Percentiles rank a stretch among this genome's conserved stretches.
Evolutionary conservation across 1,284 basidiomycete genomes (phyloP).

Genomic region (Kalmanozyma brasiliensis): DNA sequence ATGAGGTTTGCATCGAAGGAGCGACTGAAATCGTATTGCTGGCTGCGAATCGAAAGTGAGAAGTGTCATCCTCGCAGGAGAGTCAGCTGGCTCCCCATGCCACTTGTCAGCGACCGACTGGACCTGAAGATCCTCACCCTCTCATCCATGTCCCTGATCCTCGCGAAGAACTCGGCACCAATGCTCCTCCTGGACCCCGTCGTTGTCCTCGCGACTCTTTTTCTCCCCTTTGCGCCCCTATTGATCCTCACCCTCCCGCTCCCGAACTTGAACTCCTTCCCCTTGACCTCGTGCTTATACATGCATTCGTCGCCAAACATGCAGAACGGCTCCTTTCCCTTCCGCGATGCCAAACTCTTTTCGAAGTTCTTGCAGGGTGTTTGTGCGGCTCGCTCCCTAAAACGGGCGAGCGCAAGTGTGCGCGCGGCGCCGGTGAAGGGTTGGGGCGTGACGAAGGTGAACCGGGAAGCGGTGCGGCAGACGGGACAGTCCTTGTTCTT

Average conservation of each 20-base stretch:
- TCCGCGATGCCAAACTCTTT: constrained; percentile 26
- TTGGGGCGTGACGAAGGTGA: constrained; percentile 35
- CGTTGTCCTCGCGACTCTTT: constrained; percentile 5
- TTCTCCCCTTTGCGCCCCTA: constrained; percentile 3
- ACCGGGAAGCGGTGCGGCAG: constrained; percentile 27
- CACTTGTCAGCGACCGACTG: constrained; percentile 3
- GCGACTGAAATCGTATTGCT: constrained; percentile 1
- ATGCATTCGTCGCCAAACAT: constrained; percentile 44
- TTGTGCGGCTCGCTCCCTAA: constrained; percentile 14
- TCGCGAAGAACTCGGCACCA: constrained; percentile 2
- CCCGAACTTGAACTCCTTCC: constrained; percentile 22
- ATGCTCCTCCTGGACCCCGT: not conserved
- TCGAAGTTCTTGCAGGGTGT: constrained; percentile 39
- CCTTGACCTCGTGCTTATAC: constrained; percentile 33
- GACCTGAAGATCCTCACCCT: constrained; percentile 14
- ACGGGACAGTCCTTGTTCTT: constrained; percentile 39
- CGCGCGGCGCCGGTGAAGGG: constrained; percentile 16
- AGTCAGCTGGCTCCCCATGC: not conserved
- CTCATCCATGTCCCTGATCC: constrained; percentile 12
- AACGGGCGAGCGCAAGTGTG: constrained; percentile 18
- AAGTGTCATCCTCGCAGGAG: too few relatives aligned
- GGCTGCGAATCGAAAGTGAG: too few relatives aligned
- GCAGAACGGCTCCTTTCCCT: constrained; percentile 22
- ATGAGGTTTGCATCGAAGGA: too few relatives aligned
- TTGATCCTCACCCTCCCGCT: constrained; percentile 7